Percentiles rank a stretch among this genome's conserved stretches.
phyloP scores from a whole-genome alignment of 202 grass and related monocot genomes.

The Digitaria exilis region DNA sequence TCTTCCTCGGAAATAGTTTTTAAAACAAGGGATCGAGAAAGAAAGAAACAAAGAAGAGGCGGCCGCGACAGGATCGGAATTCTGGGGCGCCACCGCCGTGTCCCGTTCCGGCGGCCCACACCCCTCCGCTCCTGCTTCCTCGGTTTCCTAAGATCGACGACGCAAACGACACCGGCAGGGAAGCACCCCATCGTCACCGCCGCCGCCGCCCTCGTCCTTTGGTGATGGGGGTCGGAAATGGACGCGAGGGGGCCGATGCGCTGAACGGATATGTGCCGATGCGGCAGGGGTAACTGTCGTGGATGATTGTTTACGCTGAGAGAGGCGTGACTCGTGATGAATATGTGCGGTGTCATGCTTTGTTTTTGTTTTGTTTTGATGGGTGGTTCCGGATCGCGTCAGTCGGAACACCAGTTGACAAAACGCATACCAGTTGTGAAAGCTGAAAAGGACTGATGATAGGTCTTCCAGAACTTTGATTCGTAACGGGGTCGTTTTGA shows the following conservation, averaged over 20 bases:
- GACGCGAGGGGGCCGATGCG: neutral
- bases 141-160: neutral
- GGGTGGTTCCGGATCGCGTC: neutral
- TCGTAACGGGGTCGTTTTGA: neutral
- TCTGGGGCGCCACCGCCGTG: neutral
- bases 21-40: neutral
- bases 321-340: neutral
- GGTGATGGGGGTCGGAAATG: neutral
- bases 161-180: neutral
- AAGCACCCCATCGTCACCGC: neutral
- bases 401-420: neutral
- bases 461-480: neutral
- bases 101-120: neutral
- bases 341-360: too few relatives aligned
- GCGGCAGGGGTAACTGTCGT: slow-evolving; percentile 1
- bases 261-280: neutral
- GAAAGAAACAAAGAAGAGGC: too few relatives aligned
- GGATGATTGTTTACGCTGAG: neutral
- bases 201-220: neutral
- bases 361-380: neutral
- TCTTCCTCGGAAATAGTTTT: neutral
- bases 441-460: neutral
- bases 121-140: neutral
- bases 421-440: neutral
- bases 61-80: too few relatives aligned